Evolutionary conservation across 108 stramenopile genomes (phyloP), one percentile per base, ranked within the genome.

Genomic region (Nitzschia palea): DNA sequence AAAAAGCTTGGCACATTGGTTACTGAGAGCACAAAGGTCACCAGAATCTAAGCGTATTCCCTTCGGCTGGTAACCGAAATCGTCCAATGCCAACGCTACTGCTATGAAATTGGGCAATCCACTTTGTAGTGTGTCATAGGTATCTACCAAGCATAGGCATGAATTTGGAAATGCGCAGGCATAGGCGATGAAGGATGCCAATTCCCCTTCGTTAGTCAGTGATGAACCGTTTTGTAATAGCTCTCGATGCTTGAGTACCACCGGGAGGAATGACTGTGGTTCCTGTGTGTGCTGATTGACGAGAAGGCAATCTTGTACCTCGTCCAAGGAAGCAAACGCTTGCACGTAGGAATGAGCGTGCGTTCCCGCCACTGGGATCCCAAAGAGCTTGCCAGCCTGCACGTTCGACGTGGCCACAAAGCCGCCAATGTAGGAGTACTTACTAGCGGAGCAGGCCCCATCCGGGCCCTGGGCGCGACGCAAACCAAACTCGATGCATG

Each of bases 311-410:
- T 65, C 42, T 12, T 67, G 29, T 0, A 95, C 90, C 48, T 95
- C 92, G 14, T 86, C 84, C 55, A 94, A 54, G 14, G 80, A 75
- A 0, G 72, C 65, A 68, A 95, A 97, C 37, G 88, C 59, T 79
- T 90, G 86, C n/a, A 98, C 96, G 77, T 89, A 99, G 14, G 97
- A 77, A 74, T 99, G 99, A 5, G 97, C 98, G 70, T 98, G 97
- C 0, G 99, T 99, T 14, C 99, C 99, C 44, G 72, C 79, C 34
- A 98, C 78, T 4, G 82, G 76, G 27, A 98, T 67, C 44, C 81
- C 76, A n/a, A 89, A 79, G 18, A 87, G 28, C 61, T 95, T 94
- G 25, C 98, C 98, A 28, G 98, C 97, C 20, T 91, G 81, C 5
- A 98, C 95, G 63, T 99, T 99, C 59, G 91, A 84, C 18, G 98